Base-by-base conservation (phyloP, 2,329 filamentous ascomycete species). In the Dactylellina drechsleri region DNA sequence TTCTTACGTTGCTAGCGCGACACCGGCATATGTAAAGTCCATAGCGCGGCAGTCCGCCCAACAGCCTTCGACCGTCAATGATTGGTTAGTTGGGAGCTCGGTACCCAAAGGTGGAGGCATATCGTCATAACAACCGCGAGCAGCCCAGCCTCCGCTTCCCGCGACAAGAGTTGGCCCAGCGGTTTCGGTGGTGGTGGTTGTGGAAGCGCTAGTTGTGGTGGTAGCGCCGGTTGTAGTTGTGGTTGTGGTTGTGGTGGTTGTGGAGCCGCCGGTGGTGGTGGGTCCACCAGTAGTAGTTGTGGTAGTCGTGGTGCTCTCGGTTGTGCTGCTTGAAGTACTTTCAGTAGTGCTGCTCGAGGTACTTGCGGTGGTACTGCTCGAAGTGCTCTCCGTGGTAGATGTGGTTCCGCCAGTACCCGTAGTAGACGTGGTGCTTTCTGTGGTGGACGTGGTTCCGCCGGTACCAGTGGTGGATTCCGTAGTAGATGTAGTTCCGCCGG, bases 1-100 rank as follows among this genome's bases (percentile, higher is more conserved):
- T 16, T 41, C 66, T 71, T 64, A 71, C 66, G 4, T 20, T 71
- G 47, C 59, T n/a, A 40, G 23, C 45, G 43, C 28, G 40, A 71
- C 66, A 56, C 66, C 66, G 16, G 66, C 58, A 41, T 58, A 71
- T 16, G 15, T 36, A 31, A 36, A 64, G n/a, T 58, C 52, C 31
- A 47, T n/a, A n/a, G 40, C 52, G 26, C 40, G 52, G 36, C 66
- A 71, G 18, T n/a, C 12, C 15, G 12, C 20, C 31, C 47, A 54
- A 28, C 66, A 71, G 28, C 43, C 54, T 31, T 64, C 66, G 13
- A 64, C 66, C 12, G 66, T 71, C 41, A 64, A 20, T 12, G 43
- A 40, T 15, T 41, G 40, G 47, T 52, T 18, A 16, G 50, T 58
- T 28, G 57, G 31, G 18, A 57, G 41, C 31, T 49, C 31, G 23